Evolutionary conservation across 495 filamentous ascomycete species (phyloP).

Genomic region (Podospora fimiseda): DNA sequence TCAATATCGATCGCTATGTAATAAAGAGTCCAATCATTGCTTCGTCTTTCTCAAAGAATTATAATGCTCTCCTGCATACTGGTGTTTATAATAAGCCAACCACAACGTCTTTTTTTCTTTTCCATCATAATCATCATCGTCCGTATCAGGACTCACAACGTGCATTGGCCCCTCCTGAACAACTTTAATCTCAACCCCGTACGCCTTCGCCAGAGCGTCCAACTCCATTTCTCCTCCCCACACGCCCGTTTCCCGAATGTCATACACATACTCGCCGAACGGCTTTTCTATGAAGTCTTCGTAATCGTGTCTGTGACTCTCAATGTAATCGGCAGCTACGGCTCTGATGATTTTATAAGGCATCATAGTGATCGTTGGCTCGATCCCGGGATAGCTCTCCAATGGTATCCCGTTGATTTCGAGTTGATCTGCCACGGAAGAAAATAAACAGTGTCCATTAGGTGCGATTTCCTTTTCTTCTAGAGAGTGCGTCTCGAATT

Average conservation of each 20-base stretch:
- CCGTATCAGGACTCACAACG: constrained; percentile 53
- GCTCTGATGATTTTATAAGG: constrained; percentile 50
- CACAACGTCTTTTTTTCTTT: constrained; percentile 52
- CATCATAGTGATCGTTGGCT: constrained; percentile 17
- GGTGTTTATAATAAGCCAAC: constrained; percentile 92
- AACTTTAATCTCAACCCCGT: constrained; percentile 75
- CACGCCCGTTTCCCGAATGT: constrained; percentile 83
- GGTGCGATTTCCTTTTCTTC: constrained; percentile 74
- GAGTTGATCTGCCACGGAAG: constrained; percentile 83
- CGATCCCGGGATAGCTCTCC: constrained; percentile 6
- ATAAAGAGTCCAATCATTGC: neutral
- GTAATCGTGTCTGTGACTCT: constrained; percentile 46
- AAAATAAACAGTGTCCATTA: constrained; percentile 95
- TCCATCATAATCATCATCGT: constrained; percentile 17
- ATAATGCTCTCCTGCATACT: constrained; percentile 95
- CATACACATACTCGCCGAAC: constrained; percentile 62
- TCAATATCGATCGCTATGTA: neutral
- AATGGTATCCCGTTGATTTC: constrained; percentile 36
- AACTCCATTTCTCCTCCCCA: constrained; percentile 96
- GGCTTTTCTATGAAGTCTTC: constrained; percentile 72
- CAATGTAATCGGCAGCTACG: constrained; percentile 54
- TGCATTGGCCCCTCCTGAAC: constrained; percentile 78
- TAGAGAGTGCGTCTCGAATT: constrained; percentile 56
- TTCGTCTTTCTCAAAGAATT: constrained; percentile 59
- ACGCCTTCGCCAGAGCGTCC: constrained; percentile 73